These are phyloP conservation scores for Boechera divaricarpa DNA, from an alignment of 345 rosid genomes.

Conservation along the genomic window DNA sequence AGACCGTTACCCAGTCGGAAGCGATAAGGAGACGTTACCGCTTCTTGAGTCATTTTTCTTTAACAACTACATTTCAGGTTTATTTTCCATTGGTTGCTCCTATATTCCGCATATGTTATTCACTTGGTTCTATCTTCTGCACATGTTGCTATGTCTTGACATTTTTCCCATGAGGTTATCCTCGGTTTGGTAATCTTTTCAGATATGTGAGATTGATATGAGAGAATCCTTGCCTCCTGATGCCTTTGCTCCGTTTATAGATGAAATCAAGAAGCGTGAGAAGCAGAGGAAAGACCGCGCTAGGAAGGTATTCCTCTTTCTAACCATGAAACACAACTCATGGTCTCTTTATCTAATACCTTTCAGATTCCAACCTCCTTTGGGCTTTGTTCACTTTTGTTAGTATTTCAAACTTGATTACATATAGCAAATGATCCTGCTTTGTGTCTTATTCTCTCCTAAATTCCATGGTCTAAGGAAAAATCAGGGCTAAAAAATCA, in stretches of 20 bases:
- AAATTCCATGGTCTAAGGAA: not conserved
- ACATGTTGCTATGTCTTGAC: not conserved
- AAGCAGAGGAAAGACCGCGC: slow-evolving; percentile 80
- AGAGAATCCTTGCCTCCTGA: slow-evolving; percentile 66
- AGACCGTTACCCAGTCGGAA: slow-evolving; percentile 84
- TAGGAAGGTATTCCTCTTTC: slow-evolving; percentile 58
- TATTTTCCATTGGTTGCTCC: not conserved
- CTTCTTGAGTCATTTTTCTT: slow-evolving; percentile 87
- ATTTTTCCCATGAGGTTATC: slow-evolving; percentile 1
- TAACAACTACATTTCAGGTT: slow-evolving; percentile 88
- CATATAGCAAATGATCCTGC: not conserved
- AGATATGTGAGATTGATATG: slow-evolving; percentile 95
- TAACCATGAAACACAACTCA: not conserved
- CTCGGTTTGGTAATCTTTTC: slow-evolving; percentile 36
- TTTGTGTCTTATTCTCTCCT: not conserved
- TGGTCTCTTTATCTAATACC: not conserved
- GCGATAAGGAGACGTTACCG: slow-evolving; percentile 86
- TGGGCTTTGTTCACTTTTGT: slow-evolving; percentile 9
- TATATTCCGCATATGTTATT: not conserved
- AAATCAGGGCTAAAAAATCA: slow-evolving; percentile 9
- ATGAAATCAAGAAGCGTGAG: slow-evolving; percentile 87
- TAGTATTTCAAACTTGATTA: not conserved
- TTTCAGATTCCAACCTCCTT: not conserved
- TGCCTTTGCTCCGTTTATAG: slow-evolving; percentile 77
- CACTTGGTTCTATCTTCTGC: slow-evolving; percentile 2